These are phyloP conservation scores for Cyclocybe aegerita DNA, from an alignment of 768 basidiomycete species.

Conservation along the genomic window DNA sequence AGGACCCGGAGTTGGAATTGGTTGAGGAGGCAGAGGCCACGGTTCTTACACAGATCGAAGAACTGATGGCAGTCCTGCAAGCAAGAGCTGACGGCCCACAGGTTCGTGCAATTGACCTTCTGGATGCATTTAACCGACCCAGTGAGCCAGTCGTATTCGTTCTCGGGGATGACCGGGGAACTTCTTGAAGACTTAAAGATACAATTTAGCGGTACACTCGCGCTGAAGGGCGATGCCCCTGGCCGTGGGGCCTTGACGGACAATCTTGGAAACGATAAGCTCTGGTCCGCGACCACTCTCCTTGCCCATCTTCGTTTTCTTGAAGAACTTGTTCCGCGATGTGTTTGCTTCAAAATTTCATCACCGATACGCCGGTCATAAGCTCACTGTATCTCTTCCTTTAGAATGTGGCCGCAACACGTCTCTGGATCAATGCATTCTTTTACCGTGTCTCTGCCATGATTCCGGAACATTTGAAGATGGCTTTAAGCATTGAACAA, in stretches of 20 bases:
- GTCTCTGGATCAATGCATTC: slow-evolving; percentile 11
- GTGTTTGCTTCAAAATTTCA: slow-evolving; percentile 8
- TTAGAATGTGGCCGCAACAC: slow-evolving; percentile 5
- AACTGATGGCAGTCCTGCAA: slow-evolving; percentile 9
- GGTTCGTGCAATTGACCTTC: slow-evolving; percentile 8
- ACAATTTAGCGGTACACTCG: slow-evolving; percentile 7
- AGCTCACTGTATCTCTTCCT: slow-evolving; percentile 7
- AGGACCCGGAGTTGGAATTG: slow-evolving; percentile 3
- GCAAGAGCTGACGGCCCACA: slow-evolving; percentile 8
- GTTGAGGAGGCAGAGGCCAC: background rate
- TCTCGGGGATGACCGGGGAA: slow-evolving; percentile 6
- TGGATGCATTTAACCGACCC: slow-evolving; percentile 6
- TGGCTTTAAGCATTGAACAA: slow-evolving; percentile 12
- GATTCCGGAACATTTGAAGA: slow-evolving; percentile 12
- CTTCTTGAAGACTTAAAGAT: slow-evolving; percentile 11
- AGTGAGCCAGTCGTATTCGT: slow-evolving; percentile 10
- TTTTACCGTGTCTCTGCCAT: slow-evolving; percentile 14
- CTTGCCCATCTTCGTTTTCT: slow-evolving; percentile 10
- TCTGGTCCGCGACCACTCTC: slow-evolving; percentile 14
- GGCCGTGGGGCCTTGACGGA: slow-evolving; percentile 6
- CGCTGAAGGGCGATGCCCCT: slow-evolving; percentile 9
- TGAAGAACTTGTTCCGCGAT: slow-evolving; percentile 11
- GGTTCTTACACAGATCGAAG: slow-evolving; percentile 6
- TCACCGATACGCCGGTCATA: slow-evolving; percentile 4
- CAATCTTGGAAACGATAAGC: slow-evolving; percentile 9